Conservation (phyloP, 306 rosid genomes). For the Crotalaria pallida region DNA sequence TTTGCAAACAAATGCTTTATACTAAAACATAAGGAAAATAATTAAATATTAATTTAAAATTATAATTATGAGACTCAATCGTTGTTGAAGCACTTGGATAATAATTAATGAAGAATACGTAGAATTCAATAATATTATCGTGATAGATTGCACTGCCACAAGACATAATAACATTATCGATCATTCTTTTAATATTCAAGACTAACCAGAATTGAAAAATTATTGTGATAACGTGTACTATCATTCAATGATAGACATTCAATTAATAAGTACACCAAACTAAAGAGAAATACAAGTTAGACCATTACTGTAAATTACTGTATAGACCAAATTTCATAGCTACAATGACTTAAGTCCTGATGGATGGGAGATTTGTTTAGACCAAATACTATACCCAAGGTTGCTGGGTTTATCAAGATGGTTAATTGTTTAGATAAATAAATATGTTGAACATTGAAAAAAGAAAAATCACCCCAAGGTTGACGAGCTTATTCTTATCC, state of each 20-base stretch:
- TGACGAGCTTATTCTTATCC: too few species aligned
- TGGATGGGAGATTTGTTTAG: too few species aligned
- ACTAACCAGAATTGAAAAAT: not conserved
- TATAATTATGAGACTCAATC: not conserved
- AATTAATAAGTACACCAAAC: not conserved
- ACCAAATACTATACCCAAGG: too few species aligned
- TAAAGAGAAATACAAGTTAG: not conserved
- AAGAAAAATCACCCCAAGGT: too few species aligned
- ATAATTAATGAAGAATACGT: not conserved
- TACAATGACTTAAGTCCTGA: too few species aligned
- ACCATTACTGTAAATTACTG: not conserved
- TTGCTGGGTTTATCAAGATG: too few species aligned
- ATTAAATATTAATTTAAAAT: not conserved
- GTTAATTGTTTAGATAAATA: too few species aligned
- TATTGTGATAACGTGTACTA: not conserved
- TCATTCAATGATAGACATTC: too few species aligned
- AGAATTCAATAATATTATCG: not conserved
- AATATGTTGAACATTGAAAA: too few species aligned
- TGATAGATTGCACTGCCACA: not conserved
- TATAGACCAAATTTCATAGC: not conserved
- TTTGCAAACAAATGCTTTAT: too few species aligned
- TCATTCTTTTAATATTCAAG: not conserved
- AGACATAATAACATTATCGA: not conserved
- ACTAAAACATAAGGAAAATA: too few species aligned
- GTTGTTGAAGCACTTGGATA: not conserved